phyloP scores from a whole-genome alignment of 306 rosid species.

The Sophora flavescens region DNA sequence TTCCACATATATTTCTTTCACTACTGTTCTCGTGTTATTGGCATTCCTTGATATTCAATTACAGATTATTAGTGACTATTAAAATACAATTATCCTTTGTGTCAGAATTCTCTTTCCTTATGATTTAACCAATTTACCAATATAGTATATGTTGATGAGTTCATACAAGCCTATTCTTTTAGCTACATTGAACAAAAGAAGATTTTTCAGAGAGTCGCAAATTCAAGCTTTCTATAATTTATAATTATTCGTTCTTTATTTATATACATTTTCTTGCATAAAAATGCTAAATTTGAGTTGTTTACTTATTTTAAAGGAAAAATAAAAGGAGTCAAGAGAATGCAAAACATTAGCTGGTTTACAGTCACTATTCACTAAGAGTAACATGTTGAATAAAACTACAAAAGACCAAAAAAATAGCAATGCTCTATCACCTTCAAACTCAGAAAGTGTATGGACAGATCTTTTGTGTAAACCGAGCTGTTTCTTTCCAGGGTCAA shows the following conservation, averaged over 20 bases:
- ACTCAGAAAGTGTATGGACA: conserved; percentile 64
- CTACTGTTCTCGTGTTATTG: neutral
- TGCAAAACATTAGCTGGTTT: conserved; percentile 6
- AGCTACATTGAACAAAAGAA: conserved; percentile 5
- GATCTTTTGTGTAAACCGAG: conserved; percentile 63
- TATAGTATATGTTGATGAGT: conserved; percentile 19
- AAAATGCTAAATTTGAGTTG: conserved; percentile 10
- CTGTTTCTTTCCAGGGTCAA: conserved; percentile 62
- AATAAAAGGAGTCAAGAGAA: conserved; percentile 11
- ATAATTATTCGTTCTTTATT: neutral
- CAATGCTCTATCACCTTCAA: conserved; percentile 69
- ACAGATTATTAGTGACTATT: conserved; percentile 4
- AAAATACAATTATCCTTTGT: conserved; percentile 2
- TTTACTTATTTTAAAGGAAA: neutral
- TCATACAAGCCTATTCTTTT: conserved; percentile 4
- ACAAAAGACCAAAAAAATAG: conserved; percentile 33
- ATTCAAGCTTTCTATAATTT: conserved; percentile 26
- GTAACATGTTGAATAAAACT: neutral
- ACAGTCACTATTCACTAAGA: conserved; percentile 6
- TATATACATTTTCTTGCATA: neutral
- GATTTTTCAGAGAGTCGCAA: neutral
- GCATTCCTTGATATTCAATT: conserved; percentile 1
- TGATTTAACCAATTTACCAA: neutral
- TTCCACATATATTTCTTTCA: neutral
- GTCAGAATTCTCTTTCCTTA: conserved; percentile 7